Conservation (phyloP, 2,329 filamentous ascomycete species). For the Sporothrix schenckii region DNA sequence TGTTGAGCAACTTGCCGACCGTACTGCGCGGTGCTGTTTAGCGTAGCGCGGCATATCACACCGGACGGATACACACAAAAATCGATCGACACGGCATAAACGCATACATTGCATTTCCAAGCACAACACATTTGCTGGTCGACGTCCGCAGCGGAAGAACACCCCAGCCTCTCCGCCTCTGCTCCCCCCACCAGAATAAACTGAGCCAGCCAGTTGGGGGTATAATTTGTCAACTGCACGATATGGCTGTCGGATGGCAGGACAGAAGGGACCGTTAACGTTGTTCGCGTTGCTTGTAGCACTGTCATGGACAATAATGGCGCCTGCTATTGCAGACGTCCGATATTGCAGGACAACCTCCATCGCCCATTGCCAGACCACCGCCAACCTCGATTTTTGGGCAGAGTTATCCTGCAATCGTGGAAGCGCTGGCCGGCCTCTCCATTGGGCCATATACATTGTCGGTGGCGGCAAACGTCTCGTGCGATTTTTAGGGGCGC, state of each 20-base stretch:
- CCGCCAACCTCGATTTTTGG: constrained; percentile 10
- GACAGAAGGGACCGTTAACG: not conserved
- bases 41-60: constrained; percentile 15
- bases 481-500: not conserved
- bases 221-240: not conserved
- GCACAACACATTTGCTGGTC: constrained; percentile 14
- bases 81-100: constrained; percentile 20
- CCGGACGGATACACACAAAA: not conserved
- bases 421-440: constrained; percentile 21
- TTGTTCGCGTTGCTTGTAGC: not conserved
- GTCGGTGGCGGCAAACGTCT: constrained; percentile 9
- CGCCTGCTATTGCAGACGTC: not conserved
- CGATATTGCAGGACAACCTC: constrained; percentile 16
- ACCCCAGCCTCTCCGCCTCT: not conserved
- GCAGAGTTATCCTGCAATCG: not conserved
- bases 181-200: not conserved
- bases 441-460: not conserved
- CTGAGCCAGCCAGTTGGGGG: constrained; percentile 22
- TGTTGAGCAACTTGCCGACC: not conserved
- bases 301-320: not conserved
- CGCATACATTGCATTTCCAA: constrained; percentile 19
- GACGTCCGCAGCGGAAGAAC: constrained; percentile 12
- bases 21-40: no score
- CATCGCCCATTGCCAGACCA: not conserved
- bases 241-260: not conserved